Base-by-base conservation (phyloP, 2,329 filamentous ascomycete genomes). In the Lecanicillium sp. region DNA sequence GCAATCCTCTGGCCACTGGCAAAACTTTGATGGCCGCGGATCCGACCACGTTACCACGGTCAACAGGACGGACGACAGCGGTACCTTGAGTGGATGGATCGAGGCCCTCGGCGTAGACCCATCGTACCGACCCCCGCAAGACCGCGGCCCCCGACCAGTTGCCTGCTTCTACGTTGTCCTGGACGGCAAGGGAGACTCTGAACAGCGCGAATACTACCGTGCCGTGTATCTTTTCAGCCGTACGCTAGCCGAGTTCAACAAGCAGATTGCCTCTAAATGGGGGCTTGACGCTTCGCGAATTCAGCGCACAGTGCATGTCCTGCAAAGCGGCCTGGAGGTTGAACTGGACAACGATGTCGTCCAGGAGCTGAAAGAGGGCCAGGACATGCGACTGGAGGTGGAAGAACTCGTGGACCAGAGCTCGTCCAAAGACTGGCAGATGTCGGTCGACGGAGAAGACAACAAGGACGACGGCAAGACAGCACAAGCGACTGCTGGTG, bases 291-390 rank as follows among this genome's bases (percentile, higher is more conserved):
- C 84, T 1, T 72, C 73, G 3, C 78, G 75, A 44, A 77, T 96
- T 7, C 65, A 79, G 1, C 80, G 84, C 27, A 81, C 81, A 2
- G 68, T 94, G 4, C 85, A 79, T 41, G 68, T 88, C 38, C 81
- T 86, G 30, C 71, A 79, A 12, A 79, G 80, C 46, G 87, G 87
- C 0, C 64, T 96, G 2, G 79, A 88, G 52, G 79, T 97, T 40
- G 78, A 94, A 54, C 74, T 97, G 50, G 92, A 97, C 53, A 88
- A 97, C 53, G 88, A 96, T 46, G 81, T 94, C 34, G 77, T 97
- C 22, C 75, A 76, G 32, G 84, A 90, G 58, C 69, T 97, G 37
- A 76, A 79, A 2, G 92, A 98, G 63, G 89, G 88, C 22, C 87
- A 97, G 59, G 90, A 95, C 54, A 92, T 97, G 83, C 76, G 81